A percentile compares a stretch with the other conserved stretches of the same genome.
These are phyloP conservation scores for Drechslerella dactyloides DNA, from an alignment of 2,329 filamentous ascomycete species.

Conservation along the genomic window DNA sequence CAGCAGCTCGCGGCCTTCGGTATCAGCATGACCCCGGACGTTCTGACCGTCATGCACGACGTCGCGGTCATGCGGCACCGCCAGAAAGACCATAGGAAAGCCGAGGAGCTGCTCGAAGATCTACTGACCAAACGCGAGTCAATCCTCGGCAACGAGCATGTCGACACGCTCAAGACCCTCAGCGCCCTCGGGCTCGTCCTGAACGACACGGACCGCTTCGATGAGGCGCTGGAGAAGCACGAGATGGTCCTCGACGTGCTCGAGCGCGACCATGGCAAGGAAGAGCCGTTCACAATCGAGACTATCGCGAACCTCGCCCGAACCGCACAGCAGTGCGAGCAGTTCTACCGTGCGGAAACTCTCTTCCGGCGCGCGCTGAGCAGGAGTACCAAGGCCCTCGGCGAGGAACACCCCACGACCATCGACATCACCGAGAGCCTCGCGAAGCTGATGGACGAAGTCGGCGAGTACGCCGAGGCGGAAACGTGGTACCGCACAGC, in stretches of 20 bases:
- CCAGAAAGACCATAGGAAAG: slow-evolving; percentile 28
- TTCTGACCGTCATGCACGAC: too few species aligned
- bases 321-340: slow-evolving; percentile 4
- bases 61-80: too few species aligned
- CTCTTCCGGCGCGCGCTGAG: slow-evolving; percentile 22
- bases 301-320: slow-evolving; percentile 2
- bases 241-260: slow-evolving; percentile 16
- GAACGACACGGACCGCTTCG: not conserved
- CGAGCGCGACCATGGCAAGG: slow-evolving; percentile 5
- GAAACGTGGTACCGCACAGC: slow-evolving; percentile 12
- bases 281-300: not conserved
- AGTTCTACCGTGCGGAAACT: slow-evolving; percentile 21
- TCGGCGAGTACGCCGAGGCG: slow-evolving; percentile 31
- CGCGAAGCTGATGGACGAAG: slow-evolving; percentile 12
- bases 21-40: too few species aligned
- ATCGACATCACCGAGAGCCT: slow-evolving; percentile 29
- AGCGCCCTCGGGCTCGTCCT: slow-evolving; percentile 24
- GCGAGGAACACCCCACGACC: slow-evolving; percentile 26
- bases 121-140: slow-evolving; percentile 32
- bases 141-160: slow-evolving; percentile 33
- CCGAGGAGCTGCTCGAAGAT: slow-evolving; percentile 20
- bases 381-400: slow-evolving; percentile 29
- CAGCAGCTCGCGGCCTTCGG: too few species aligned
- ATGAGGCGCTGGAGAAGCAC: slow-evolving; percentile 11
- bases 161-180: slow-evolving; percentile 33